These are phyloP conservation scores for Alternaria atra DNA, from an alignment of 2,329 filamentous ascomycete genomes.

Conservation along the genomic window DNA sequence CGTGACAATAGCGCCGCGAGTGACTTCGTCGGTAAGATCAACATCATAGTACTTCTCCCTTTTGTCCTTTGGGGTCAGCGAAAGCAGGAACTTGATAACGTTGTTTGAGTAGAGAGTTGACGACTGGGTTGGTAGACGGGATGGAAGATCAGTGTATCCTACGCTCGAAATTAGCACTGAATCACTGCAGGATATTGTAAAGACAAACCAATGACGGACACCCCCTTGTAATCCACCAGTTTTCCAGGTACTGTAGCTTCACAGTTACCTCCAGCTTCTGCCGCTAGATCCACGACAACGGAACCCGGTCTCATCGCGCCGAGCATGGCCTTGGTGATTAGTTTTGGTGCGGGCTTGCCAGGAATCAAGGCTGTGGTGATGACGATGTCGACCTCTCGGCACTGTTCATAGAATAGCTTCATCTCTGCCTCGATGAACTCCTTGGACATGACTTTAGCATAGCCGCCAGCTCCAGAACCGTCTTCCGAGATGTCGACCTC, in stretches of 20 bases:
- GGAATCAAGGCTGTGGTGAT: conserved; percentile 93
- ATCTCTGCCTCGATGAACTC: conserved; percentile 93
- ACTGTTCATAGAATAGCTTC: conserved; percentile 89
- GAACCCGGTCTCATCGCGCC: conserved; percentile 90
- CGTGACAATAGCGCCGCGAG: conserved; percentile 84
- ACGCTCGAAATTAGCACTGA: conserved; percentile 47
- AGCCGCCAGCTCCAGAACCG: conserved; percentile 83
- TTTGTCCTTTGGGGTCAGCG: conserved; percentile 79
- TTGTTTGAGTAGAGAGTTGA: conserved; percentile 94
- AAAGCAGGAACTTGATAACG: conserved; percentile 86
- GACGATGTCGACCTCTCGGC: conserved; percentile 87
- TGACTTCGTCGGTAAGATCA: conserved; percentile 84
- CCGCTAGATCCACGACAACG: conserved; percentile 86
- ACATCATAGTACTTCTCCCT: conserved; percentile 81
- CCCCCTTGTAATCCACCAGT: conserved; percentile 74
- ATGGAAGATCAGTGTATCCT: conserved; percentile 86
- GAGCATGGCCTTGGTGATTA: conserved; percentile 83
- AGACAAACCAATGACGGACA: conserved; percentile 79
- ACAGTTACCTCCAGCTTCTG: conserved; percentile 88
- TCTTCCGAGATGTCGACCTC: conserved; percentile 88
- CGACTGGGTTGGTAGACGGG: conserved; percentile 84
- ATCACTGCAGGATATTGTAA: rapidly evolving
- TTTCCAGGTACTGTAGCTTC: conserved; percentile 80
- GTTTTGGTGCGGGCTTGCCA: conserved; percentile 80
- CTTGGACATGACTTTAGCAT: conserved; percentile 93